Conservation (phyloP, 106 monocot genomes). For the Hemerocallis citrina region DNA sequence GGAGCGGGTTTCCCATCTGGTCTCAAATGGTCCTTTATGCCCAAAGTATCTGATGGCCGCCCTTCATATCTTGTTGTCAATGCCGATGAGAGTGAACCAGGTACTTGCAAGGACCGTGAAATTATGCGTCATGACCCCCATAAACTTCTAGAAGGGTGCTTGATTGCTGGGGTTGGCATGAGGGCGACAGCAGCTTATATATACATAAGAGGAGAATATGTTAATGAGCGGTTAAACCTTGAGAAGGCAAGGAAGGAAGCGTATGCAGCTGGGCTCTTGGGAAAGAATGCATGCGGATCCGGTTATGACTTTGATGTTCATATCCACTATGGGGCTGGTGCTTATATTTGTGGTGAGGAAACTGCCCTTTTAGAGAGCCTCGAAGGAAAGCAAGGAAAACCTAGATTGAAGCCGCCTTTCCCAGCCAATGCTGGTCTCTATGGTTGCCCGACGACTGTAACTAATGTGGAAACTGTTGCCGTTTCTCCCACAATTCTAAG, state of each 20-base stretch:
- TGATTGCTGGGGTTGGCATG: slow-evolving; percentile 78
- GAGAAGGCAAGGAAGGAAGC: slow-evolving; percentile 64
- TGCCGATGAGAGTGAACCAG: slow-evolving; percentile 76
- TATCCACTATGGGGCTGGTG: slow-evolving; percentile 70
- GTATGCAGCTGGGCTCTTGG: slow-evolving; percentile 47
- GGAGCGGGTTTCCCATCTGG: slow-evolving; percentile 78
- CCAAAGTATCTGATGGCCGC: slow-evolving; percentile 71
- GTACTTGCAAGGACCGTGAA: slow-evolving; percentile 69
- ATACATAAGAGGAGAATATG: slow-evolving; percentile 57
- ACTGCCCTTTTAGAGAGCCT: slow-evolving; percentile 69
- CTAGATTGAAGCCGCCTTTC: slow-evolving; percentile 63
- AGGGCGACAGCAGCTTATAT: slow-evolving; percentile 65
- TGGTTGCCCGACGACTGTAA: slow-evolving; percentile 58
- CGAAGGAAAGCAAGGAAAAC: slow-evolving; percentile 56
- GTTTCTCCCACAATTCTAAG: slow-evolving; percentile 63
- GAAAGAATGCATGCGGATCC: slow-evolving; percentile 76
- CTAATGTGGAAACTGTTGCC: slow-evolving; percentile 63
- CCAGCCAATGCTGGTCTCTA: slow-evolving; percentile 63
- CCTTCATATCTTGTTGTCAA: slow-evolving; percentile 77
- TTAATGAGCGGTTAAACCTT: slow-evolving; percentile 40
- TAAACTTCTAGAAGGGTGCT: slow-evolving; percentile 64
- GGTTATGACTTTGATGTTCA: slow-evolving; percentile 75
- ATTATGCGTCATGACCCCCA: slow-evolving; percentile 74
- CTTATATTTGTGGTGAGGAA: slow-evolving; percentile 76
- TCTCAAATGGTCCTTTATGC: slow-evolving; percentile 79